A percentile compares a stretch with the other conserved stretches of the same genome.
Conservation (phyloP, 2,329 filamentous ascomycete genomes). For the Septoria linicola region DNA sequence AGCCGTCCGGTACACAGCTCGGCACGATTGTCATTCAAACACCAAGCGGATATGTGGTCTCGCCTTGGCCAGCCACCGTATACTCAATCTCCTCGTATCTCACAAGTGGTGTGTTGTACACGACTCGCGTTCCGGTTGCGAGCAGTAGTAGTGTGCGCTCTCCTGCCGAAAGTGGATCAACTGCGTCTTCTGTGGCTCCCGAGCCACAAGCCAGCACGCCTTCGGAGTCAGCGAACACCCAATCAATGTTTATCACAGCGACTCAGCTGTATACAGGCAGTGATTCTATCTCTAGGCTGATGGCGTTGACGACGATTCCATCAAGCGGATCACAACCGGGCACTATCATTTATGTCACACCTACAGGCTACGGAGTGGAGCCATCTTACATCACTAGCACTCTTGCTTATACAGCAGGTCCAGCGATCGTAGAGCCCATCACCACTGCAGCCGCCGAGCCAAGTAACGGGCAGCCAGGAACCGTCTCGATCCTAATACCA, state of each 20-base stretch:
- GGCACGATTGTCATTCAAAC: constrained; percentile 15
- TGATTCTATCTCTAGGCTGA: constrained; percentile 1
- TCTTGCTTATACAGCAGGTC: no score
- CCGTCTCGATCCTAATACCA: constrained; percentile 3
- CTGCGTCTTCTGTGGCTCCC: no score
- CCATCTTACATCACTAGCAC: neutral
- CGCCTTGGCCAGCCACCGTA: neutral
- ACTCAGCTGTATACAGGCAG: constrained; percentile 9
- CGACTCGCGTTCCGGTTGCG: neutral
- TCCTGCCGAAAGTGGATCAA: no score
- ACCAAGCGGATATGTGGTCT: neutral
- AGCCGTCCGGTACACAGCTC: constrained; percentile 9
- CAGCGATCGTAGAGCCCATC: no score
- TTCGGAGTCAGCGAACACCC: neutral
- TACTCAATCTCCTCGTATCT: constrained; percentile 1
- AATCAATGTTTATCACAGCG: constrained; percentile 3
- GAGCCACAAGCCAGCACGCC: no score
- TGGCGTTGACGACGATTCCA: constrained; percentile 4
- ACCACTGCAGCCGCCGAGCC: constrained; percentile 1
- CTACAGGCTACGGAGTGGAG: neutral
- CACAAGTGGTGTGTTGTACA: constrained; percentile 4
- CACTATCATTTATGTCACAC: constrained; percentile 11
- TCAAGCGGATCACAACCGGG: constrained; percentile 9
- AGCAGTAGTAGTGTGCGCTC: no score
- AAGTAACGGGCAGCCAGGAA: neutral